Base-by-base conservation (phyloP, 2,329 filamentous ascomycete genomes). In the Phialocephala sp. region DNA sequence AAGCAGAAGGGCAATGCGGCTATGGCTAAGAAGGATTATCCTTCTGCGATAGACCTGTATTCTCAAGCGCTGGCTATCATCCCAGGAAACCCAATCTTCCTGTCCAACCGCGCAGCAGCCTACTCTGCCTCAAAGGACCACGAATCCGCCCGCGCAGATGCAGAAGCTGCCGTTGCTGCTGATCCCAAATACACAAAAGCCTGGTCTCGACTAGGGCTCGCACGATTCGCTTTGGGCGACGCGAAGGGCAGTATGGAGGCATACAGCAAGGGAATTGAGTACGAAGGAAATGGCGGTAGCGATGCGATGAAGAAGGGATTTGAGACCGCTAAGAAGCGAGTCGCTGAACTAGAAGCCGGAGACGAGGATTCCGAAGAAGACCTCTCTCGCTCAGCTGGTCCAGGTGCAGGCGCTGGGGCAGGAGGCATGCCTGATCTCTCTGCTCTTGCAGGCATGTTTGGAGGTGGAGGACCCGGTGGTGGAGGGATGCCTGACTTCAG, bases 231-330 rank as follows among this genome's bases (percentile, higher is more conserved):
- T 18, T 87, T 97, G 60, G 94, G 94, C 39, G 94, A 99, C 76
- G 90, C 93, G 64, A 89, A 90, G 80, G 95, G 93, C 59, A 90
- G 91, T 69, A 97, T 97, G 90, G 94, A 98, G 74, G 95, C 95
- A 20, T 99, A 99, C 81, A 83, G 90, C 79, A 87, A 92, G 78
- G 95, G 95, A 61, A 98, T 99, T 76, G 92, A 97, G 77, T 87
- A 93, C 70, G 95, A 99, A 80, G 94, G 95, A 60, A 95, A 89
- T 76, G 95, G 95, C 62, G 95, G 95, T 68, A 96, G 92, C 72
- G 94, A 98, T 18, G 93, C 94, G 67, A 98, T 98, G 95, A 94
- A 93, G 84, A 96, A 94, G 81, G 95, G 95, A 22, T 95, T 87
- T 77, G 94, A 98, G 86, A 98, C 95, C 18, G 94, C 94, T 61